Evolutionary conservation across 441 rosid genomes (phyloP), one percentile per base, ranked within the genome.

Genomic region (Syzygium syzygioides): DNA sequence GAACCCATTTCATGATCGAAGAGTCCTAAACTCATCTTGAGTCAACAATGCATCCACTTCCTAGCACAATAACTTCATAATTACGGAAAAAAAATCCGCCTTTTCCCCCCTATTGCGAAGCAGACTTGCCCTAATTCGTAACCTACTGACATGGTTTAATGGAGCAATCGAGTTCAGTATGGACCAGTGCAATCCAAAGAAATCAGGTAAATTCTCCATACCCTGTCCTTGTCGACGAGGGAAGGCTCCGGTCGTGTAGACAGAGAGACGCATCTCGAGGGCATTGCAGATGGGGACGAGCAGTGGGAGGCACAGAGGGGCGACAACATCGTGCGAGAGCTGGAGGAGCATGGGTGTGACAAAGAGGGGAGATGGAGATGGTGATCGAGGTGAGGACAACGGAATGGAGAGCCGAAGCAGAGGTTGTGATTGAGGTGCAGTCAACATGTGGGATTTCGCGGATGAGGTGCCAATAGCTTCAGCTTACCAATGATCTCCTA

Each of bases 101-200:
- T 12, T 26, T 12, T 5, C 15, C 64, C 14, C 30, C 30, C 66
- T 12, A 1, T 34, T 80, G 48, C 85, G 48, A 14, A 45, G 10
- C 8, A 0, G 8, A 59, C 26, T 19, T 80, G 15, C 11, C 7
- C 28, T 25, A 48, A 80, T 23, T 17, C 0, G 7, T 20, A 5
- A 80, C 32, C n/a, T 80, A 28, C n/a, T 3, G 5, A 28, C 23
- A 13, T 10, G 28, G 14, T 48, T 50, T 14, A 50, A 48, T 80
- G 32, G 19, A 26, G 9, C 0, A 1, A 50, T 6, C 3, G 11
- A 80, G 32, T 48, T 26, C 45, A 53, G 41, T 54, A 6, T 85
- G 2, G 3, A 55, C 96, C 89, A 92, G 76, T 79, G 92, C 92
- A 52, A 92, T 94, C 89, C 95, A 86, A 26, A 94, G 94, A 91